These are phyloP conservation scores for Diplodia corticola DNA, from an alignment of 2,329 filamentous ascomycete genomes.

Conservation along the genomic window DNA sequence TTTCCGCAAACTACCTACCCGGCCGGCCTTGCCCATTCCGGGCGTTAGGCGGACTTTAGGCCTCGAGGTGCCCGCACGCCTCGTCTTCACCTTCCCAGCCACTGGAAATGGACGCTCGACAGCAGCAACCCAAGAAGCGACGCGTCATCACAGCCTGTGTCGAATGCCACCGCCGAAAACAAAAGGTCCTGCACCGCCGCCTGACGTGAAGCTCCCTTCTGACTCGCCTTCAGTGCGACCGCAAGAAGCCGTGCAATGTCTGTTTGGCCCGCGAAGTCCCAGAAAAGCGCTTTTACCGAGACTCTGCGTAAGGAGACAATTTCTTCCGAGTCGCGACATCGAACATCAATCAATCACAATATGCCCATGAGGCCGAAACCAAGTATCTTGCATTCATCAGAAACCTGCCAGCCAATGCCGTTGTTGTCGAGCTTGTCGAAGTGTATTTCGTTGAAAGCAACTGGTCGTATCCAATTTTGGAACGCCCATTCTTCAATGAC, in stretches of 20 bases:
- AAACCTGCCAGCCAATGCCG: not conserved
- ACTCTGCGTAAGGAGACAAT: constrained; percentile 1
- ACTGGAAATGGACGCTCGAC: not conserved
- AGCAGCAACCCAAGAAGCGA: not conserved
- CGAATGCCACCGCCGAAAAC: constrained; percentile 12
- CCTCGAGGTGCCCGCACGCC: not conserved
- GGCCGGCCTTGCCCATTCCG: not conserved
- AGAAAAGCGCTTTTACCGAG: constrained; percentile 4
- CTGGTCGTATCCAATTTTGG: not conserved
- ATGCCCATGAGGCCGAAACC: not conserved
- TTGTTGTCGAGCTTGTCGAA: not conserved
- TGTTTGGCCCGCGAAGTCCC: constrained; percentile 6
- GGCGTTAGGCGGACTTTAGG: not conserved
- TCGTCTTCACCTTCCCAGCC: not conserved
- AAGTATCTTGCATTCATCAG: constrained; percentile 1
- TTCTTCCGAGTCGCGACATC: constrained; percentile 6
- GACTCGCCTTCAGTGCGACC: not conserved
- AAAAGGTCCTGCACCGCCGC: not conserved
- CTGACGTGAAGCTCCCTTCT: not conserved
- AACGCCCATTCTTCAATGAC: constrained; percentile 6
- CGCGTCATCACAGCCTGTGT: not conserved
- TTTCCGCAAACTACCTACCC: not conserved
- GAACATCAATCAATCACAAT: not conserved
- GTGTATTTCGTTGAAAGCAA: constrained; percentile 13
- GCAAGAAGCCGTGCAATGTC: constrained; percentile 9